A percentile compares a stretch with the other conserved stretches of the same genome.
These are phyloP conservation scores for Pseudonitzschia delicatissima DNA, from an alignment of 108 stramenopile genomes.

Conservation along the genomic window DNA sequence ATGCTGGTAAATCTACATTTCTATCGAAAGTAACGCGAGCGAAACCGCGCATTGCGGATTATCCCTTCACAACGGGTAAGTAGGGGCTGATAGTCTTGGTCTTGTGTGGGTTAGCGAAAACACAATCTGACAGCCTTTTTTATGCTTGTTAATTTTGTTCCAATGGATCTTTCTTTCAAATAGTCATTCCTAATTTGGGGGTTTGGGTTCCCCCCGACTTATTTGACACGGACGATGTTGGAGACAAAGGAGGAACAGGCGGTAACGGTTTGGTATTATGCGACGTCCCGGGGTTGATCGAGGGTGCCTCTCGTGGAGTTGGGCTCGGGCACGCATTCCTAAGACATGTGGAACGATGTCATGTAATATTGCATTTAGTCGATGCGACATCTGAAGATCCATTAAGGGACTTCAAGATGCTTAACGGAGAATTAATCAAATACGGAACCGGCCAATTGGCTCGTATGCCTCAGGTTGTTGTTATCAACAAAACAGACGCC, in stretches of 20 bases:
- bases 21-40: conserved; percentile 88
- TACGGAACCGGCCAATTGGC: conserved; percentile 90
- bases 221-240: conserved; percentile 16
- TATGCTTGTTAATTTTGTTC: too few relatives aligned
- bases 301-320: conserved; percentile 81
- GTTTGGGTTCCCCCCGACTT: conserved; percentile 75
- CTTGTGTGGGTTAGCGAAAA: too few relatives aligned
- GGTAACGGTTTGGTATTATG: conserved; percentile 83
- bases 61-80: conserved; percentile 23
- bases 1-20: conserved; percentile 95
- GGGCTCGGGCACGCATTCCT: conserved; percentile 92
- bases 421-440: conserved; percentile 87
- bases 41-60: conserved; percentile 95
- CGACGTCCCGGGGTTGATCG: conserved; percentile 92
- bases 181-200: conserved; percentile 95
- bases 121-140: too few relatives aligned
- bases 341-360: conserved; percentile 92
- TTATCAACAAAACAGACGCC: conserved; percentile 94
- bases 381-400: conserved; percentile 90
- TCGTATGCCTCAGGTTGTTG: conserved; percentile 92
- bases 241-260: conserved; percentile 37
- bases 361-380: conserved; percentile 92
- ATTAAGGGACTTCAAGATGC: conserved; percentile 89
- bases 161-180: conserved; percentile 73
- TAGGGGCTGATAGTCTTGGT: not conserved